Percentiles rank a stretch among this genome's conserved stretches.
phyloP scores from a whole-genome alignment of 306 rosid species.

The Lathyrus sativus region DNA sequence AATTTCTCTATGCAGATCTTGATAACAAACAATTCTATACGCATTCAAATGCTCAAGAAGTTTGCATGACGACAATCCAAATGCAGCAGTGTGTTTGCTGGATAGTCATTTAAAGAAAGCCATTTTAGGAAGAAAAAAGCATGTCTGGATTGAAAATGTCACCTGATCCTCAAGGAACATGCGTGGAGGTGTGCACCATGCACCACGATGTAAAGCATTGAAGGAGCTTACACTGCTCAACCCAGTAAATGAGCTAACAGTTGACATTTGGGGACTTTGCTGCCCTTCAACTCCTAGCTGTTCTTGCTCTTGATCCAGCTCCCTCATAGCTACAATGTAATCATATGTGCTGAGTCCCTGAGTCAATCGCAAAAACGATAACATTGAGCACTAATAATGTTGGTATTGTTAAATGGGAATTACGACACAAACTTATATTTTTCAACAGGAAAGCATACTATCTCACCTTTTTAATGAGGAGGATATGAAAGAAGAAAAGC shows the following conservation, averaged over 20 bases:
- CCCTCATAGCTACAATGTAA: conserved; percentile 94
- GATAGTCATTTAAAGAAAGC: not conserved
- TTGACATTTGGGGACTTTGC: conserved; percentile 96
- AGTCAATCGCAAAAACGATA: conserved; percentile 20
- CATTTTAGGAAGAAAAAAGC: not conserved
- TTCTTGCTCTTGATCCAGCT: conserved; percentile 88
- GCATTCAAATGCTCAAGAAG: not conserved
- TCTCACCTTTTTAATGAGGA: conserved; percentile 83
- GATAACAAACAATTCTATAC: not conserved
- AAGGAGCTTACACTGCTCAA: conserved; percentile 97
- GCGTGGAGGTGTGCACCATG: conserved; percentile 98
- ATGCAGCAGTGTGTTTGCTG: not conserved
- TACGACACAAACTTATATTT: not conserved
- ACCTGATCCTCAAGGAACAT: conserved; percentile 96
- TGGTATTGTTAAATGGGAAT: not conserved
- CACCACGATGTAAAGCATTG: conserved; percentile 80
- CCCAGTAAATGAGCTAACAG: conserved; percentile 92
- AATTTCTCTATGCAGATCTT: not conserved
- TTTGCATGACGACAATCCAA: not conserved
- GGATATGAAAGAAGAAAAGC: conserved; percentile 92
- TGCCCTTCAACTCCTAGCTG: conserved; percentile 83
- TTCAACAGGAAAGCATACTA: not conserved
- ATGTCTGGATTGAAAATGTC: conserved; percentile 19
- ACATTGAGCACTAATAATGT: conserved; percentile 22
- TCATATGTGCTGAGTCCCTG: conserved; percentile 97